Base-by-base conservation (phyloP, 345 rosid genomes). In the Corchorus capsularis region DNA sequence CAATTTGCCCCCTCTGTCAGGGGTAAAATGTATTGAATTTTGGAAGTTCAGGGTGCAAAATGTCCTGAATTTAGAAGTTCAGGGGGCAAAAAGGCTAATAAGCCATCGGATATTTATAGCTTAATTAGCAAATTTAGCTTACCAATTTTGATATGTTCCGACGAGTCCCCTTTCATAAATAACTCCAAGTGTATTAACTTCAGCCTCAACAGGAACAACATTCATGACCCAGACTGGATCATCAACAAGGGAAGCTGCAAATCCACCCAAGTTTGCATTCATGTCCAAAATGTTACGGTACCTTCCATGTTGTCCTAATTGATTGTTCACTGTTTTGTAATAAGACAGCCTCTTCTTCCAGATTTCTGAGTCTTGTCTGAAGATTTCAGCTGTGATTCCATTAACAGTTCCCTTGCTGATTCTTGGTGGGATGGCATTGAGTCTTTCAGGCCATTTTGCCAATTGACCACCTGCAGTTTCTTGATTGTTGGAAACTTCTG, bases 171-270 rank as follows among this genome's bases (percentile, higher is more conserved):
- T 82, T 71, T 91, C 90, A 3, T 81, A 91, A 67, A 89, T 78
- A 69, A 79, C 89, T 8, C 95, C 95, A 3, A 91, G 84, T 49
- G 91, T 89, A 59, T 89, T 80, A 46, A 78, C 49, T 43, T 82
- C 46, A 8, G 84, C 82, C 69, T 86, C 88, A 19, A 75, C 88
- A 10, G 95, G 91, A 52, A 86, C 93, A 57, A 82, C 85, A 32
- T 91, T 91, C 91, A 91, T 86, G 50, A 89, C 95, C 95, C 95
- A 91, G 8, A 85, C 78, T 6, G 91, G 90, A 49, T 86, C 85
- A 63, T 81, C 72, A 34, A 81, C 66, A 0, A 91, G 83, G 4
- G 91, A 89, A 20, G 93, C 90, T 6, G 95, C 95, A 56, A 91
- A 91, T 3, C 95, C 90, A 6, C 93, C 95, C 75, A 91, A 64